Base-by-base conservation (phyloP, 768 basidiomycete genomes). In the Chalciporus piperatus region DNA sequence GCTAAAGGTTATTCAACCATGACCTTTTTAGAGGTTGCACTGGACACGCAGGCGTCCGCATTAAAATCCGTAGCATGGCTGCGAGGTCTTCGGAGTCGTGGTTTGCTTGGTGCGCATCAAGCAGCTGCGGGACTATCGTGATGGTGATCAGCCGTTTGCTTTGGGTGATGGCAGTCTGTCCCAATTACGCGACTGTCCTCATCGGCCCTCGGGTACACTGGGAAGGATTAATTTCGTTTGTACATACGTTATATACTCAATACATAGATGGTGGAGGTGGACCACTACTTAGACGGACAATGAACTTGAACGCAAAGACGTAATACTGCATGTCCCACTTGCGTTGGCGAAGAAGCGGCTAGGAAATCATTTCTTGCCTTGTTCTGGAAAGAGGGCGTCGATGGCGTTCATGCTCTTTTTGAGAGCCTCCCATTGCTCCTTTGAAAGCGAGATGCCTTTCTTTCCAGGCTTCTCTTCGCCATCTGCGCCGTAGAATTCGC, bases 401-500 rank as follows among this genome's bases (percentile, higher is more conserved):
- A 90, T 76, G n/a, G 62, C 66, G 10, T 59, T 58, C 1, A 67
- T 56, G 35, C 70, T 67, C 14, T 63, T 64, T 61, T 79, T 84
- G 47, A 90, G 69, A 11, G 63, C 59, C 41, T 83, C 70, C 86
- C 86, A 87, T 80, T 87, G 87, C 17, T 90, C 88, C 3, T 71
- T 42, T 13, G 71, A 66, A 23, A 92, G 72, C 0, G 85, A 78
- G 46, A 92, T 87, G 9, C 89, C 90, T 59, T 91, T 92, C 68
- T 89, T 92, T 0, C 88, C 87, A 0, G 90, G 89, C 55, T 85
- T 89, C 56, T 80, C 76, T 4, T 84, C 82, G 6, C 83, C 81
- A 1, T 78, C 71, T 19, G 69, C 64, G 47, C 67, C 74, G 48
- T 87, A 92, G 59, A 77, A 92, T 64, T 92, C 87, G 37, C 89